Evolutionary conservation across 805 yeast genomes (phyloP).

Genomic region (Candida mattraensis): DNA sequence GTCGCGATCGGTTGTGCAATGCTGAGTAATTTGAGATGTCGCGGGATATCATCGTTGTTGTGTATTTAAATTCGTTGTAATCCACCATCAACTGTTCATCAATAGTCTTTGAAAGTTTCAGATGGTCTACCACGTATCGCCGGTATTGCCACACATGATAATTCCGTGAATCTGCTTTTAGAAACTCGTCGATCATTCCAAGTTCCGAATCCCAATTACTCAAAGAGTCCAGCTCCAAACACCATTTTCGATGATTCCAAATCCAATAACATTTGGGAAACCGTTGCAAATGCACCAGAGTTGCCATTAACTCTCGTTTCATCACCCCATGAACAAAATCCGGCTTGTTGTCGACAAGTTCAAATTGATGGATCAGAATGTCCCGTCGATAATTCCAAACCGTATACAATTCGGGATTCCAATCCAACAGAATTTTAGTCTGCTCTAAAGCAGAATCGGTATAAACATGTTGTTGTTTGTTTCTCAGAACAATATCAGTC

Average conservation of each 20-base stretch:
- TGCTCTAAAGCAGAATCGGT: conserved; percentile 43
- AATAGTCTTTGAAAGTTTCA: conserved; percentile 17
- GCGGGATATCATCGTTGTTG: conserved; percentile 72
- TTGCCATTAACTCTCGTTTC: conserved; percentile 59
- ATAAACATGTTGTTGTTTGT: conserved; percentile 31
- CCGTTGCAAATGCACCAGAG: conserved; percentile 54
- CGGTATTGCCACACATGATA: conserved; percentile 97
- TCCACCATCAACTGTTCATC: conserved; percentile 25
- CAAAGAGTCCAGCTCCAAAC: conserved; percentile 47
- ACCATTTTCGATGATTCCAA: conserved; percentile 93
- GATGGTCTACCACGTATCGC: conserved; percentile 56
- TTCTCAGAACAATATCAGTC: conserved; percentile 42
- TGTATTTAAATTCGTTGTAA: conserved; percentile 65
- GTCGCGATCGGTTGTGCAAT: conserved; percentile 84
- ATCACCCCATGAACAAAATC: conserved; percentile 34
- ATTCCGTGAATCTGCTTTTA: conserved; percentile 76
- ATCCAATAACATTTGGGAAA: conserved; percentile 95
- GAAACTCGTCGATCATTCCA: conserved; percentile 62
- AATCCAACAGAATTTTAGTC: conserved; percentile 56
- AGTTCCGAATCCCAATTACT: conserved; percentile 75
- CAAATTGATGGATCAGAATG: conserved; percentile 41
- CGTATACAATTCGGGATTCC: conserved; percentile 87
- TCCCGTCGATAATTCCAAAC: conserved; percentile 89
- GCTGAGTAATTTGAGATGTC: conserved; percentile 94
- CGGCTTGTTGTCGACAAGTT: conserved; percentile 25